These are phyloP conservation scores for Amaranthus hypochondriacus DNA, from an alignment of 148 eudicot species.

Conservation along the genomic window DNA sequence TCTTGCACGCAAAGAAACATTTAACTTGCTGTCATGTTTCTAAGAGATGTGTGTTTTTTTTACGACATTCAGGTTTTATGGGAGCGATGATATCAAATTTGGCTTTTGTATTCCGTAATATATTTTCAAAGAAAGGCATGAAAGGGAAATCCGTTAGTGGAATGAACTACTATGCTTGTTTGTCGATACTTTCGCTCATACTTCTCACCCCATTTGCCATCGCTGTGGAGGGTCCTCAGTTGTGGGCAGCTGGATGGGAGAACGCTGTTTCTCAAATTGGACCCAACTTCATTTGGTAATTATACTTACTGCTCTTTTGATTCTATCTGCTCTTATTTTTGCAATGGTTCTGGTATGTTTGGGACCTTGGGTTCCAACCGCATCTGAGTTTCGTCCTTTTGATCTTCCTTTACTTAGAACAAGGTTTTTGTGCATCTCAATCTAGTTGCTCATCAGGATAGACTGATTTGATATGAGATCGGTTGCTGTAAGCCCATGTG, in stretches of 20 bases:
- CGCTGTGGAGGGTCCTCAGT: constrained; percentile 76
- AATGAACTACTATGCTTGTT: constrained; percentile 84
- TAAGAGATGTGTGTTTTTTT: constrained; percentile 14
- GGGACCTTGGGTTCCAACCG: constrained; percentile 12
- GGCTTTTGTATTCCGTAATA: constrained; percentile 79
- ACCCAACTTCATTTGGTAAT: constrained; percentile 65
- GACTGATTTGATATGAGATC: not conserved
- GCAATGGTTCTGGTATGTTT: constrained; percentile 12
- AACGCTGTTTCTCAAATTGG: constrained; percentile 63
- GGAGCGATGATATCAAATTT: constrained; percentile 85
- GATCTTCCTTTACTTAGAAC: not conserved
- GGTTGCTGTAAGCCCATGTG: not conserved
- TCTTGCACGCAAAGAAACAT: not conserved
- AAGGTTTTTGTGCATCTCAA: not conserved
- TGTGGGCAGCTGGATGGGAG: constrained; percentile 78
- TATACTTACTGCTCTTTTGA: not conserved
- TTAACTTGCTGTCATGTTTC: constrained; percentile 12
- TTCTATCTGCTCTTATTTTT: not conserved
- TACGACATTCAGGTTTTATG: constrained; percentile 53
- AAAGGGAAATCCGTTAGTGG: constrained; percentile 82
- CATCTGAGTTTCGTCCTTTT: constrained; percentile 13
- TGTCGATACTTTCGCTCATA: constrained; percentile 61
- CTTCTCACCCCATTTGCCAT: constrained; percentile 77
- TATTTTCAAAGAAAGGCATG: constrained; percentile 89
- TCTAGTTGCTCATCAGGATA: not conserved